Evolutionary conservation across 306 rosid genomes (phyloP).

Genomic region (Casuarina cunninghamiana): DNA sequence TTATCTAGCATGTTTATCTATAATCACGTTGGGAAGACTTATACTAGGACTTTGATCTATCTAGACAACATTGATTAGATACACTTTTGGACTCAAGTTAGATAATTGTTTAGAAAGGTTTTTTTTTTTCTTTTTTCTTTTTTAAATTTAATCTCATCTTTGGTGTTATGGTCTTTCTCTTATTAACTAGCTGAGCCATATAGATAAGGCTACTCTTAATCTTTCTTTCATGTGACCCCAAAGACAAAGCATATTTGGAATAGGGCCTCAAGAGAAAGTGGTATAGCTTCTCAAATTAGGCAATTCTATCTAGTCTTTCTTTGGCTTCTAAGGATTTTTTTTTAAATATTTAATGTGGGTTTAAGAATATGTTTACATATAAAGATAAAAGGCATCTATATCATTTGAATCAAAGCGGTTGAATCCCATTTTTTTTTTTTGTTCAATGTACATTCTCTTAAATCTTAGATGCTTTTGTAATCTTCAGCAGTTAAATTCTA

Average conservation of each 20-base stretch:
- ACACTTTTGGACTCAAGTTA: not conserved
- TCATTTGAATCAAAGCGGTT: too few species aligned
- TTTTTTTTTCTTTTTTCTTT: not conserved
- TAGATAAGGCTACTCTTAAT: slow-evolving; percentile 90
- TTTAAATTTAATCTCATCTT: not conserved
- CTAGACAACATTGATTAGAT: slow-evolving; percentile 10
- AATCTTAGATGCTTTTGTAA: too few species aligned
- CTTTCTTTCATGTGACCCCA: slow-evolving; percentile 93
- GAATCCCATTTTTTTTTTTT: too few species aligned
- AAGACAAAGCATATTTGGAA: slow-evolving; percentile 92
- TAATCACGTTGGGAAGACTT: slow-evolving; percentile 70
- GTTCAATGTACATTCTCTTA: too few species aligned
- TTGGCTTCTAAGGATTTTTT: slow-evolving; percentile 87
- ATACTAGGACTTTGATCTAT: slow-evolving; percentile 14
- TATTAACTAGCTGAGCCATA: slow-evolving; percentile 76
- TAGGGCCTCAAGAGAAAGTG: slow-evolving; percentile 79
- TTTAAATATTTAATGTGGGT: not conserved
- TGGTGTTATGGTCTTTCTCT: not conserved
- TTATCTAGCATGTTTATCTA: slow-evolving; percentile 93
- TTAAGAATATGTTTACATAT: not conserved
- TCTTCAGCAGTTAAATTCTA: too few species aligned
- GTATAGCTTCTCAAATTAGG: slow-evolving; percentile 74
- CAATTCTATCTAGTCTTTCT: slow-evolving; percentile 92
- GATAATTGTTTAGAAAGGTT: not conserved
- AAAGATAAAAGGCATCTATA: not conserved